phyloP scores from a whole-genome alignment of 2,329 filamentous ascomycete genomes.

The Dactylellina drechsleri region DNA sequence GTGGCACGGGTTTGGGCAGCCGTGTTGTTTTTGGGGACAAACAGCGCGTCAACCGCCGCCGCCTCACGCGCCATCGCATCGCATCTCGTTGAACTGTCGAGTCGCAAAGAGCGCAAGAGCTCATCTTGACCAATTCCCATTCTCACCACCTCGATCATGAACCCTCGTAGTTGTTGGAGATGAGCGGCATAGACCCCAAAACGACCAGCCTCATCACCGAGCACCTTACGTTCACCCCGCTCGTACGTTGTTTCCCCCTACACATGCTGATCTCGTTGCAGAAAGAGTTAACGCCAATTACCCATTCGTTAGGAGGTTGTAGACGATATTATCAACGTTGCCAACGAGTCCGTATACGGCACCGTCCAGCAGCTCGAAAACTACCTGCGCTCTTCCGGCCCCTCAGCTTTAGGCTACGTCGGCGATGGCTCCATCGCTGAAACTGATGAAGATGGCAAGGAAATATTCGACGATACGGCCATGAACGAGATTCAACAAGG shows the following conservation, averaged over 20 bases:
- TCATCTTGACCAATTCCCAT: conserved; percentile 3
- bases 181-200: conserved; percentile 50
- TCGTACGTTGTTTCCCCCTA: conserved; percentile 69
- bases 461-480: conserved; percentile 65
- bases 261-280: too few relatives aligned
- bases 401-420: conserved; percentile 82
- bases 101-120: background rate
- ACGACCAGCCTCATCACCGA: conserved; percentile 77
- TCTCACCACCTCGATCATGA: conserved; percentile 27
- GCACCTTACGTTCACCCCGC: conserved; percentile 92
- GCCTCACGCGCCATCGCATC: background rate
- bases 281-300: conserved; percentile 27
- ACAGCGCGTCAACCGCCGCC: background rate
- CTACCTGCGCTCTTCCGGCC: conserved; percentile 78
- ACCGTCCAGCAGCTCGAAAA: conserved; percentile 88
- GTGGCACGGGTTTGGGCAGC: background rate
- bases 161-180: conserved; percentile 33
- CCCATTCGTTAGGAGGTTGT: conserved; percentile 75
- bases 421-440: conserved; percentile 63
- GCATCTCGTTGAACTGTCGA: too few relatives aligned
- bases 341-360: conserved; percentile 92
- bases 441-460: conserved; percentile 62
- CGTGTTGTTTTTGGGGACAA: background rate
- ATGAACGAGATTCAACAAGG: conserved; percentile 85
- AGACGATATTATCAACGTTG: conserved; percentile 96